phyloP scores from a whole-genome alignment of 176 grass and related monocot species.

The Thinopyrum elongatum region DNA sequence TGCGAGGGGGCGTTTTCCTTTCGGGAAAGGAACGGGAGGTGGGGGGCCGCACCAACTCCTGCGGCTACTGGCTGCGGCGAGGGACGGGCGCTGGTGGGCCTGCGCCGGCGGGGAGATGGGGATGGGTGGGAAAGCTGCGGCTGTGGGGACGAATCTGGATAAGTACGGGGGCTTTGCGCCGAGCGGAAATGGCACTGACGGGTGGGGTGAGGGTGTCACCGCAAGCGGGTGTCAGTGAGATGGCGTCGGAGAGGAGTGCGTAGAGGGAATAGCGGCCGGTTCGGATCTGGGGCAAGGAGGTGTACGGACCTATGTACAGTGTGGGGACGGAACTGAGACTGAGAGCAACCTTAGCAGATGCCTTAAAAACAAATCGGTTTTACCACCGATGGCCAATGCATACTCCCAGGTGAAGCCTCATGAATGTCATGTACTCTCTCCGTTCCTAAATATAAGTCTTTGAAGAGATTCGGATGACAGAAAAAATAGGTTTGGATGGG shows the following conservation, averaged over 20 bases:
- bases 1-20: not conserved
- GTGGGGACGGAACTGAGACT: not conserved
- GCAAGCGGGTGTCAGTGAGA: not conserved
- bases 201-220: accelerated
- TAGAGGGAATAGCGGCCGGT: not conserved
- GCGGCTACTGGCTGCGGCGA: conserved; percentile 42
- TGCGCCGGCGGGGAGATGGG: conserved; percentile 23
- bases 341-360: no score
- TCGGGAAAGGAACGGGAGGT: not conserved
- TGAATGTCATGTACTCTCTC: no score
- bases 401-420: no score
- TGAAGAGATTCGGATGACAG: no score
- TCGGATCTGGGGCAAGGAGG: not conserved
- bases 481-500: no score
- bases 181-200: not conserved
- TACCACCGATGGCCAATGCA: no score
- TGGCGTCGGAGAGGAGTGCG: accelerated
- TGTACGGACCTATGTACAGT: not conserved
- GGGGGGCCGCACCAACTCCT: conserved; percentile 24
- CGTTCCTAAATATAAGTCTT: no score
- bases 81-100: conserved; percentile 11
- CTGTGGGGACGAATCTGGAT: conserved; percentile 3
- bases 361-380: no score
- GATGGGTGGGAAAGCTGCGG: conserved; percentile 17
- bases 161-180: conserved; percentile 2